These are phyloP conservation scores for Ambrosiella xylebori DNA, from an alignment of 2,329 filamentous ascomycete species.

Conservation along the genomic window DNA sequence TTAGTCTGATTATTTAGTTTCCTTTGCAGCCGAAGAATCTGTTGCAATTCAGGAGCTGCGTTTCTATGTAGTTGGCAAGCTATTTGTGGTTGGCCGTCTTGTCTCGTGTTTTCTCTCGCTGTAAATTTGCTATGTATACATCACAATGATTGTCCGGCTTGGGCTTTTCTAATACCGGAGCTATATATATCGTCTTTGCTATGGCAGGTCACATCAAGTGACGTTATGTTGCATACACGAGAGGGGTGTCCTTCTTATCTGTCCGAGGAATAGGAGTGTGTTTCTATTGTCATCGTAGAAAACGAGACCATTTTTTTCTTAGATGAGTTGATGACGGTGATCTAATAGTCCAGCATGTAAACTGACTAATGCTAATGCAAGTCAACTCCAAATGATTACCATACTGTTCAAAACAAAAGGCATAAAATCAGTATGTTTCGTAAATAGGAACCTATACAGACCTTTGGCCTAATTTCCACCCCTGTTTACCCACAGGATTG, in stretches of 20 bases:
- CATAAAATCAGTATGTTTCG: not conserved
- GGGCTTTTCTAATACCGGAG: not conserved
- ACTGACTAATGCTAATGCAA: not conserved
- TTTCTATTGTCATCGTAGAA: not conserved
- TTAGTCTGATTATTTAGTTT: not conserved
- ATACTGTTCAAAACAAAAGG: not conserved
- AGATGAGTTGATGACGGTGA: not conserved
- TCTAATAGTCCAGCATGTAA: not conserved
- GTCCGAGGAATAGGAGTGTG: not conserved
- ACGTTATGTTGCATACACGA: not conserved
- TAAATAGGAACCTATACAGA: not conserved
- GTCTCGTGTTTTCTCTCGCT: not conserved
- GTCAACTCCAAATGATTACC: not conserved
- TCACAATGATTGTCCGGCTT: too few species aligned
- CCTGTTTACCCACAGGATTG: not conserved
- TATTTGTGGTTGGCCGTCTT: not conserved
- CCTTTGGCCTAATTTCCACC: not conserved
- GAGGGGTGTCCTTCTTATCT: not conserved
- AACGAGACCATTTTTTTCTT: not conserved
- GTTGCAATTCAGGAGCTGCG: slow-evolving; percentile 1
- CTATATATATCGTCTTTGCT: not conserved
- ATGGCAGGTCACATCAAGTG: not conserved
- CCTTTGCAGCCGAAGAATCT: not conserved
- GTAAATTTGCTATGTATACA: not conserved
- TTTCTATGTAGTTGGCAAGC: not conserved